These are phyloP conservation scores for Clavariopsis aquatica DNA, from an alignment of 495 filamentous ascomycete genomes.

Conservation along the genomic window DNA sequence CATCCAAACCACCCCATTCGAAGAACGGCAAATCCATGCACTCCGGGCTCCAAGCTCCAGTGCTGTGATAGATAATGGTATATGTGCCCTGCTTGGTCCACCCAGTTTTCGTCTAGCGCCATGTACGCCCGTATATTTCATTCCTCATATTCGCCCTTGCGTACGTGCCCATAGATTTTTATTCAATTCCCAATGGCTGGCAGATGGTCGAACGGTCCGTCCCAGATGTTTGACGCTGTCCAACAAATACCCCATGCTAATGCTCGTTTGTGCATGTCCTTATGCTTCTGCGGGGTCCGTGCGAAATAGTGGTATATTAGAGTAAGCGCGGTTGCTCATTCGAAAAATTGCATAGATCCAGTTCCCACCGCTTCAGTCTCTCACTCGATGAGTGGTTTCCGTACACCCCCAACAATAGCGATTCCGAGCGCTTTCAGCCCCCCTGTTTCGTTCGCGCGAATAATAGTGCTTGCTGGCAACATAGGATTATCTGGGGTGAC, in stretches of 20 bases:
- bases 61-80: conserved; percentile 21
- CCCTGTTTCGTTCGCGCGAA: conserved; percentile 72
- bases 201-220: neutral
- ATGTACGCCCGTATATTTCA: neutral
- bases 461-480: conserved; percentile 78
- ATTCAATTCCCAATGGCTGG: neutral
- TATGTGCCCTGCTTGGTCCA: conserved; percentile 1
- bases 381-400: conserved; percentile 92
- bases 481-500: conserved; percentile 86
- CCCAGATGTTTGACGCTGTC: neutral
- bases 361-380: neutral
- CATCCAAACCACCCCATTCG: neutral
- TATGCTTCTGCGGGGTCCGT: neutral
- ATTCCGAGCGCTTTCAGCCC: conserved; percentile 77
- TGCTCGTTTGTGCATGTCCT: too few species aligned
- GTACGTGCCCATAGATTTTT: neutral
- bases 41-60: conserved; percentile 12
- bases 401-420: conserved; percentile 78
- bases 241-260: neutral
- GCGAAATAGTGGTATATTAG: neutral
- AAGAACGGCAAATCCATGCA: neutral
- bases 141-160: neutral
- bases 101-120: conserved; percentile 3
- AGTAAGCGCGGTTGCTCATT: neutral
- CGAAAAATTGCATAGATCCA: neutral